Evolutionary conservation across 2,329 filamentous ascomycete genomes (phyloP), one percentile per base, ranked within the genome.

Genomic region (Alternaria gansuensis): DNA sequence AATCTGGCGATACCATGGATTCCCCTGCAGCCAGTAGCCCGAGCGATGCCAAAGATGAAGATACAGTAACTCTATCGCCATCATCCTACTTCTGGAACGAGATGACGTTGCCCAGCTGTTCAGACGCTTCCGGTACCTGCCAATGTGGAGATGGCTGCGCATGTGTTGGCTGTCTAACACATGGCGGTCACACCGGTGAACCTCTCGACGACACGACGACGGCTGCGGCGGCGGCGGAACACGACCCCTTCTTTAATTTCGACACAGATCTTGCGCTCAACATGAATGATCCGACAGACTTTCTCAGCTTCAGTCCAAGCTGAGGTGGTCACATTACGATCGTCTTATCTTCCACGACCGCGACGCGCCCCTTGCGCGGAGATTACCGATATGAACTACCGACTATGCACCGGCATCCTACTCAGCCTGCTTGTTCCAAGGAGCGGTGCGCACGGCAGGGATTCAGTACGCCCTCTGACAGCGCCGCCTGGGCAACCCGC

Each of bases 141-240:
- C 81, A 81, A 61, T 85, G 83, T 56, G 82, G 82, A 14, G 80
- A 80, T 54, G 82, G 82, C 37, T 85, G 83, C 64, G 78, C 72
- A 54, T 85, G 83, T 62, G 75, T 82, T n/a, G 82, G 82, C 13
- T 85, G 83, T 63, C 71, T 84, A 11, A 83, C 82, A 3, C 83
- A 85, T 54, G 81, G 78, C 21, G 82, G 82, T 3, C 82, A 83
- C 56, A 80, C 81, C 24, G 81, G 81, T 13, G 62, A 82, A 23
- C 60, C 75, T 10, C 64, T 82, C 5, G 72, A 75, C 8, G 51
- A 57, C 21, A 57, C 68, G 17, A 34, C 53, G 13, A 55, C 62
- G 17, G 17, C 17, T 1, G 17, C 23, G 26, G 33, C 48, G 10
- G 55, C 60, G 8, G 53, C 50, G 23, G 67, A 67, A 21, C 58